Evolutionary conservation across 768 basidiomycete genomes (phyloP), one percentile per base, ranked within the genome.

Genomic region (Lactifluus echinatus): DNA sequence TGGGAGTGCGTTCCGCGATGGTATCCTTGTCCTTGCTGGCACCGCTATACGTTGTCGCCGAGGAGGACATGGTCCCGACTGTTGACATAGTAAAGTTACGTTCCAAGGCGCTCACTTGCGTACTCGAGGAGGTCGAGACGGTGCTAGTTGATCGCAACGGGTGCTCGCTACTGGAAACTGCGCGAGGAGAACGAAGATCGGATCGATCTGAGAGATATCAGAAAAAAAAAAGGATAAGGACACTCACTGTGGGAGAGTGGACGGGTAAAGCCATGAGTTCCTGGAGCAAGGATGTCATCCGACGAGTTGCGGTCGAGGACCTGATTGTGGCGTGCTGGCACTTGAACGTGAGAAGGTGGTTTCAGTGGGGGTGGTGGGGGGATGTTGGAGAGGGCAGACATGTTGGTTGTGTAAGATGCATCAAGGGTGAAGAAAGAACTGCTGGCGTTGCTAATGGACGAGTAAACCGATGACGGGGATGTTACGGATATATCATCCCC

Each of bases 71-170:
- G 36, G 60, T 61, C 21, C 53, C 56, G 12, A 53, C 33, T 4
- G 60, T 63, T 10, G 63, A 62, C 8, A 56, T 34, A 7, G 60
- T 63, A 26, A 55, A 40, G 53, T 63, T 55, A 40, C 63, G 63
- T 29, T 57, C 53, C 31, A 62, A 37, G n/a, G 37, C 50, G 34
- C 45, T 61, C 24, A 17, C 10, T 4, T 48, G 39, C n/a, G 56
- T 50, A 31, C 59, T 57, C 7, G 62, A 53, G 29, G 52, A 28
- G 19, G 61, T 61, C 8, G 60, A 62, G 2, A 62, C 53, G 19
- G 60, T 54, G 34, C 50, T 56, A 4, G 49, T 55, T 12, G 60
- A 61, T 47, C 60, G 60, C 24, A 50, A 34, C 11, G 49, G 59
- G 10, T 51, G 46, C 2, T 55, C 62, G 31, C 42, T 53, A 55